Evolutionary conservation across 2,329 filamentous ascomycete species (phyloP).

Genomic region (Lecanicillium sp.): DNA sequence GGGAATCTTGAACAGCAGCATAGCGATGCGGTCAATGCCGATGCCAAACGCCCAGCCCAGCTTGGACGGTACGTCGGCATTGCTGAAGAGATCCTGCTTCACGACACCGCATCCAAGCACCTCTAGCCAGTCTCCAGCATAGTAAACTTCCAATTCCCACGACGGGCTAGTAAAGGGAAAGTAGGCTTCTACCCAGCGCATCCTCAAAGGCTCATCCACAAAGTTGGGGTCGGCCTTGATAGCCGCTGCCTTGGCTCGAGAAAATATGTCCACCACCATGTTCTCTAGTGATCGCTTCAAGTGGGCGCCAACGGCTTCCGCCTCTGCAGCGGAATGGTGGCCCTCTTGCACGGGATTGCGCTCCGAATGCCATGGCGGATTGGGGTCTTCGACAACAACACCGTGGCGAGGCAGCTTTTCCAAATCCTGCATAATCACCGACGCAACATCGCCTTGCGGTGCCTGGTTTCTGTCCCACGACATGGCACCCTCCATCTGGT

Average conservation of each 20-base stretch:
- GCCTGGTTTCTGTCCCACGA: conserved; percentile 71
- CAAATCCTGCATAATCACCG: conserved; percentile 62
- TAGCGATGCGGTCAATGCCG: conserved; percentile 89
- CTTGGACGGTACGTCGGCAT: conserved; percentile 65
- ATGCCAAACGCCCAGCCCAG: conserved; percentile 95
- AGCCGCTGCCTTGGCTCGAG: conserved; percentile 61
- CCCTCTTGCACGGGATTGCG: conserved; percentile 73
- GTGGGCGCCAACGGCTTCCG: conserved; percentile 73
- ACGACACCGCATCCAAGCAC: conserved; percentile 89
- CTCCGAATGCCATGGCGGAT: conserved; percentile 66
- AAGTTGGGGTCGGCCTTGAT: conserved; percentile 39
- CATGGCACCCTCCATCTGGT: conserved; percentile 95
- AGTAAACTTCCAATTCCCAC: conserved; percentile 94
- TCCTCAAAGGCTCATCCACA: conserved; percentile 63
- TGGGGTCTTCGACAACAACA: conserved; percentile 74
- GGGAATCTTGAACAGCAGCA: conserved; percentile 92
- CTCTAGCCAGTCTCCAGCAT: conserved; percentile 92
- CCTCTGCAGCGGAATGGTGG: conserved; percentile 67
- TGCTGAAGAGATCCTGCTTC: conserved; percentile 70
- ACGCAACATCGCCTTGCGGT: conserved; percentile 48
- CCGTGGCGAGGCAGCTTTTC: conserved; percentile 63
- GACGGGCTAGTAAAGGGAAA: conserved; percentile 95
- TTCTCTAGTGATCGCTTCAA: conserved; percentile 83
- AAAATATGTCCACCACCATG: conserved; percentile 85
- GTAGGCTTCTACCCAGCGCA: conserved; percentile 94